Conservation (phyloP, 495 filamentous ascomycete genomes). For the Aspergillus ellipticus region DNA sequence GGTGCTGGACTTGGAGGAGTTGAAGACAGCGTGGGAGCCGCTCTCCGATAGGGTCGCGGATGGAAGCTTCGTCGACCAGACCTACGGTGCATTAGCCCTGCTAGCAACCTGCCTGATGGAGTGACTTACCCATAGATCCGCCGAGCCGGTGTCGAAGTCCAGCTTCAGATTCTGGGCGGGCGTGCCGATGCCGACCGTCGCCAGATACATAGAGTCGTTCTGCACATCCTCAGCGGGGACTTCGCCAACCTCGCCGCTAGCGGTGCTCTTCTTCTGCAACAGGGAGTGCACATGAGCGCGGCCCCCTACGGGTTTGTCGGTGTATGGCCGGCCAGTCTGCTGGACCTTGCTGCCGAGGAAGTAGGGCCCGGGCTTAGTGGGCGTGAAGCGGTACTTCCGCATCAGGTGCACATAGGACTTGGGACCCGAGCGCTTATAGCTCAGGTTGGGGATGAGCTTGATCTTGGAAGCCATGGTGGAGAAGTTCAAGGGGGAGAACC, state of each 20-base stretch:
- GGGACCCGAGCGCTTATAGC: conserved; percentile 61
- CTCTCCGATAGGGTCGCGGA: conserved; percentile 28
- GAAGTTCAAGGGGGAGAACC: neutral
- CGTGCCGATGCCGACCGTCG: conserved; percentile 62
- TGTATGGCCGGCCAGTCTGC: conserved; percentile 43
- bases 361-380: conserved; percentile 69
- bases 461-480: conserved; percentile 39
- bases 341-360: conserved; percentile 43
- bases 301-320: conserved; percentile 42
- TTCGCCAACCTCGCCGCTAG: conserved; percentile 43
- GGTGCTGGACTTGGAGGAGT: conserved; percentile 58
- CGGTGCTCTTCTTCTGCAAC: conserved; percentile 49
- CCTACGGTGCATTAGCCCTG: conserved; percentile 28
- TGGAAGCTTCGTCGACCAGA: conserved; percentile 59
- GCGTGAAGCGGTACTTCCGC: conserved; percentile 66
- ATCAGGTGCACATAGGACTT: conserved; percentile 71
- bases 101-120: conserved; percentile 4
- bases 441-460: conserved; percentile 53
- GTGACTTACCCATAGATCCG: conserved; percentile 69
- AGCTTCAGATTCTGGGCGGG: conserved; percentile 62
- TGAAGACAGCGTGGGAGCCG: conserved; percentile 47
- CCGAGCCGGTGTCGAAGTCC: conserved; percentile 75
- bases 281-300: conserved; percentile 38
- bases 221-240: conserved; percentile 71
- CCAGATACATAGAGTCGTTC: conserved; percentile 69